A percentile compares a stretch with the other conserved stretches of the same genome.
phyloP scores from a whole-genome alignment of 768 basidiomycete genomes.

The Crucibulum laeve region DNA sequence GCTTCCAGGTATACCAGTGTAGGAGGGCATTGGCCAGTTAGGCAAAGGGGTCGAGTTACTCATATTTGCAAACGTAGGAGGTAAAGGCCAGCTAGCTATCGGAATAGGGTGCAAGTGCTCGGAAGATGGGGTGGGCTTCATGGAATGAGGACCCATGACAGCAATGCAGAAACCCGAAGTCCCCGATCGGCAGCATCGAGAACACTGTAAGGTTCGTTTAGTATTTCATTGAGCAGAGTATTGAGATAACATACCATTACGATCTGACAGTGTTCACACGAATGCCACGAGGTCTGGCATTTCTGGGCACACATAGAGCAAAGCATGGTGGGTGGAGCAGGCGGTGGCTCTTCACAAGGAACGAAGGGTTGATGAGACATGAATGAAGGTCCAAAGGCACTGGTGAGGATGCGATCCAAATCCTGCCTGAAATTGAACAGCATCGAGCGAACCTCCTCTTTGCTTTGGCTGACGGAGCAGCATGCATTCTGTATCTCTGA shows the following conservation, averaged over 20 bases:
- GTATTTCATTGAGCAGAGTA: slow-evolving; percentile 1
- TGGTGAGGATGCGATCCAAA: slow-evolving; percentile 41
- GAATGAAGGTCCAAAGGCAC: slow-evolving; percentile 26
- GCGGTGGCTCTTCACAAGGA: background rate
- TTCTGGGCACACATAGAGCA: slow-evolving; percentile 30
- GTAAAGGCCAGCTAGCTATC: no score
- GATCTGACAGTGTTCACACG: slow-evolving; percentile 30
- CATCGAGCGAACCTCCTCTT: slow-evolving; percentile 42
- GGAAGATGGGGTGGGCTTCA: slow-evolving; percentile 12
- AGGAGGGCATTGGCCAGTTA: no score
- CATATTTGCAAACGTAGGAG: no score
- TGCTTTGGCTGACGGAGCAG: slow-evolving; percentile 42
- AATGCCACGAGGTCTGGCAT: slow-evolving; percentile 26
- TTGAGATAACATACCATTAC: slow-evolving; percentile 26
- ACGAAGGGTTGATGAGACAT: background rate
- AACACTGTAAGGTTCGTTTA: slow-evolving; percentile 22
- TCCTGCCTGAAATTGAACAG: slow-evolving; percentile 49
- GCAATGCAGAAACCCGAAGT: slow-evolving; percentile 20
- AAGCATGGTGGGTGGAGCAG: slow-evolving; percentile 2
- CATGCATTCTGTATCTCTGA: slow-evolving; percentile 21
- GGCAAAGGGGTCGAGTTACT: no score
- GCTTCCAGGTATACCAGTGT: background rate
- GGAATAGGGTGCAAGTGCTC: no score
- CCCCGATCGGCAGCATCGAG: slow-evolving; percentile 19
- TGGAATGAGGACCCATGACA: slow-evolving; percentile 21